These are phyloP conservation scores for Stropharia rugosoannulata DNA, from an alignment of 768 basidiomycete genomes.

Conservation along the genomic window DNA sequence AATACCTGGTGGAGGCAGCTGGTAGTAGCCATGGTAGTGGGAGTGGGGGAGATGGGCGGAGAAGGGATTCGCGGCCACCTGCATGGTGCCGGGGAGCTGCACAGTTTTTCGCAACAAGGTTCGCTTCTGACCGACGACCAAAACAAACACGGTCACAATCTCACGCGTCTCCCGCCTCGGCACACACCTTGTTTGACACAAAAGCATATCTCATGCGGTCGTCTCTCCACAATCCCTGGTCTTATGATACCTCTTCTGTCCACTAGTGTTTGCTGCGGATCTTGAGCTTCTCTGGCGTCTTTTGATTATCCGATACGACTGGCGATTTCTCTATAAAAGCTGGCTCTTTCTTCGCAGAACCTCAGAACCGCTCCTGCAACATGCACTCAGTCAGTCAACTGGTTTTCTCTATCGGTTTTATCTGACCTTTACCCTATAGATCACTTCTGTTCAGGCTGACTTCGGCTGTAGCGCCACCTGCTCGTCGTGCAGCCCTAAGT, in stretches of 20 bases:
- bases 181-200: not conserved
- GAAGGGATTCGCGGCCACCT: slow-evolving; percentile 42
- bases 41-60: slow-evolving; percentile 32
- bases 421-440: not conserved
- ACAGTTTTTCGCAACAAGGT: slow-evolving; percentile 74
- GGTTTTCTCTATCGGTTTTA: not conserved
- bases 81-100: slow-evolving; percentile 67
- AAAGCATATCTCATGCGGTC: too few relatives aligned
- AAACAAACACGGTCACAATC: slow-evolving; percentile 4
- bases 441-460: not conserved
- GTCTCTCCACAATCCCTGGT: too few relatives aligned
- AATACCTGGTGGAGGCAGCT: slow-evolving; percentile 22
- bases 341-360: too few relatives aligned
- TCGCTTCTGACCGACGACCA: slow-evolving; percentile 25
- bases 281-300: not conserved
- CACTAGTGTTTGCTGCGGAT: too few relatives aligned
- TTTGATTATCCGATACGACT: not conserved
- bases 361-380: not conserved
- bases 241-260: too few relatives aligned
- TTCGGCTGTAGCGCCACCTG: not conserved
- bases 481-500: not conserved
- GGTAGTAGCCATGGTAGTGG: slow-evolving; percentile 22
- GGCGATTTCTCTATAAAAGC: too few relatives aligned
- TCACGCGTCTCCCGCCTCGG: slow-evolving; percentile 1
- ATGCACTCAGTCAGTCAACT: not conserved